Evolutionary conservation across 768 basidiomycete species (phyloP).

Genomic region (Termitomyces sp.): DNA sequence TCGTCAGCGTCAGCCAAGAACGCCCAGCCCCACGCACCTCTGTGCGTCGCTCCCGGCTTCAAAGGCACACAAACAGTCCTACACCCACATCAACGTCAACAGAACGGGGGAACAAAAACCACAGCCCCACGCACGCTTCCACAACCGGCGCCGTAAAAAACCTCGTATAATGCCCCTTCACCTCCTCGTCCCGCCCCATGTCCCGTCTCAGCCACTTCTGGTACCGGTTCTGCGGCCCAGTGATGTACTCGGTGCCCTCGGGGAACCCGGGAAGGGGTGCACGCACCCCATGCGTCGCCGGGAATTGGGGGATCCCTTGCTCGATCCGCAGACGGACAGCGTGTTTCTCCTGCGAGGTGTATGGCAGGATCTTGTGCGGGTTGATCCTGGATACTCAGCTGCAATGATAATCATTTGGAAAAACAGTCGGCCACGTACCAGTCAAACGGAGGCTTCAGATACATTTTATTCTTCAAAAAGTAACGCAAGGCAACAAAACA

Average conservation of each 20-base stretch:
- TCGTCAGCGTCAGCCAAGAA: neutral
- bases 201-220: constrained; percentile 28
- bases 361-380: constrained; percentile 38
- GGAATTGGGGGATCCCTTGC: constrained; percentile 38
- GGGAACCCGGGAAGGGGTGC: constrained; percentile 40
- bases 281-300: constrained; percentile 23
- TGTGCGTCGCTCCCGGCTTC: constrained; percentile 41
- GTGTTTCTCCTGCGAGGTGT: constrained; percentile 25
- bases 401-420: no score
- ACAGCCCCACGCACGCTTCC: constrained; percentile 39
- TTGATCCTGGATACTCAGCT: constrained; percentile 38
- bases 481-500: neutral
- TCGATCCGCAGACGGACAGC: constrained; percentile 29
- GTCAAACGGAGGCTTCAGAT: constrained; percentile 59
- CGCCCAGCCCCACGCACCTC: constrained; percentile 24
- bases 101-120: neutral
- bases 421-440: constrained; percentile 35
- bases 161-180: constrained; percentile 54
- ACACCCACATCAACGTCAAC: neutral
- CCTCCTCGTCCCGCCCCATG: constrained; percentile 24
- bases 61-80: constrained; percentile 56
- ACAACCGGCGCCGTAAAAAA: constrained; percentile 32
- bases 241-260: constrained; percentile 33
- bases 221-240: constrained; percentile 39
- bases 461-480: neutral